Base-by-base conservation (phyloP, 2,329 filamentous ascomycete genomes). In the Penicillium carneum region DNA sequence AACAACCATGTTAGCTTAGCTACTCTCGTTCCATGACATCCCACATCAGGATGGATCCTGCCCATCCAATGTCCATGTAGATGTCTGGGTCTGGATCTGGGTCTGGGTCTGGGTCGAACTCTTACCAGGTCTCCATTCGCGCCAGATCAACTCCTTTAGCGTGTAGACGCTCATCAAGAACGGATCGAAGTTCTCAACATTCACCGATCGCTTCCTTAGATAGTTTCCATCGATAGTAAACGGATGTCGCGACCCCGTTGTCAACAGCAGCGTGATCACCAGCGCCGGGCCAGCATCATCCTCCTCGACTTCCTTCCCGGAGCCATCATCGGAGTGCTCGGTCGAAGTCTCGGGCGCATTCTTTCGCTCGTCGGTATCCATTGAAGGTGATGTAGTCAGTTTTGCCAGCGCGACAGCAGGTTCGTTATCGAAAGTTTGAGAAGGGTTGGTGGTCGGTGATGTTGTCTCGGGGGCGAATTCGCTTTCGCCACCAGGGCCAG, bases 131-230 rank as follows among this genome's bases (percentile, higher is more conserved):
- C 92, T 85, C 94, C 94, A 98, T 76, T 97, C 93, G 71, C 92
- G 86, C 81, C 95, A 86, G 74, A 98, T 97, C 73, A 97, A 82
- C 80, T 97, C 93, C 79, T 97, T 97, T 67, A 98, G 81, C 3
- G 92, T 96, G 76, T 97, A 97, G 52, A 97, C 90, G 68, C 91
- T 96, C 79, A 98, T 92, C 74, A 89, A 91, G 74, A 92, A 93
- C 0, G 93, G 93, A 73, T 97, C 92, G 66, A 86, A 84, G 34
- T 89, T 88, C 20, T 92, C 89, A 1, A 95, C 86, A 49, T 85
- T 86, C 56, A 97, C 91, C 69, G 90, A 91, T 62, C 92, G 87
- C 78, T 93, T 93, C 56, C 84, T 84, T 57, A 98, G 82, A 72
- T 97, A 97, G 73, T 88, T 91, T 72, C 91, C 90, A 77, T 96